Base-by-base conservation (phyloP, 495 filamentous ascomycete species). In the Choiromyces venosus region DNA sequence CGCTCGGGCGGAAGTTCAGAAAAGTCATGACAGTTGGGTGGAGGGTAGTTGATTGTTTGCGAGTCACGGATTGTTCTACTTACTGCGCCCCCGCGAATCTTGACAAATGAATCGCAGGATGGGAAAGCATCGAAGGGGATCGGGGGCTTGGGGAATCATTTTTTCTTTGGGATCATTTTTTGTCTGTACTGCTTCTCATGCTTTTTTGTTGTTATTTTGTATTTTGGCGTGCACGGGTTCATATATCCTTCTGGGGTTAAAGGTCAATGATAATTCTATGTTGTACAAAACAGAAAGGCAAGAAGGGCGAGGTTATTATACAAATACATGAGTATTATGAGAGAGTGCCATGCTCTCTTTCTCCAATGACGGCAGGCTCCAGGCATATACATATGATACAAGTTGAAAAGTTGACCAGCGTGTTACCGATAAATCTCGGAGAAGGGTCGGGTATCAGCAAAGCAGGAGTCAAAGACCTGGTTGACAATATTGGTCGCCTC, bases 401-500 rank as follows among this genome's bases (percentile, higher is more conserved):
- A 29, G 25, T 29, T 33, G 52, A 29, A 10, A 29, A 9, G 52
- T 14, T 61, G 52, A 61, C n/a, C 3, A 12, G 25, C 16, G 52
- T 4, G 25, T 29, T 83, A 99, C 84, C 92, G 88, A 82, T 96
- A 99, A 40, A 99, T 93, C 79, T 97, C 93, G 83, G 97, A 92
- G 83, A 99, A 99, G 14, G 95, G 95, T 75, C 96, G 85, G 4
- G 93, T 97, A 82, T 99, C 95, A 42, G 87, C 84, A 80, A 96
- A 98, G 83, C 96, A 98, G 76, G 93, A 97, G 76, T 97, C 93
- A 92, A 94, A 99, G 37, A 98, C 96, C 83, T 96, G 91, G 83
- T 97, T 95, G 68, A 99, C 93, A 46, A 95, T 89, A 83, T 90
- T 92, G 56, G 87, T 87, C 12, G 95, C 96, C 75, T 97, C 91